Base-by-base conservation (phyloP, 228 moss, liverwort and hornwort species). In the Sphagnum fallax region DNA sequence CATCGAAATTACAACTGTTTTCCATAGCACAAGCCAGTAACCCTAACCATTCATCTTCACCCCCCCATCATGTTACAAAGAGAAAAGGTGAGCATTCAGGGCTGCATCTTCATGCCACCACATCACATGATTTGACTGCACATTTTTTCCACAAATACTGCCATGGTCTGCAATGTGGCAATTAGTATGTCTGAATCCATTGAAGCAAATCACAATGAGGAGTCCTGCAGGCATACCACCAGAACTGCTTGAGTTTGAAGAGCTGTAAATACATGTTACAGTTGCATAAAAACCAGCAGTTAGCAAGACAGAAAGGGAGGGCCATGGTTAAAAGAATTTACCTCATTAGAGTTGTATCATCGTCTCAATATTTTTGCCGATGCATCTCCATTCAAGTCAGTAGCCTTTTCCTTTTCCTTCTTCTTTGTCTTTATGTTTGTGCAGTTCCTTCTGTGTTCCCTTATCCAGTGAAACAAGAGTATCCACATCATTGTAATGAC, bases 21-120 rank as follows among this genome's bases (percentile, higher is more conserved):
- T 93, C 90, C 67, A 76, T 70, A 5, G 89, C 90, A 86, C 93
- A 98, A 48, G 93, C 84, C 73, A 98, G 75, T 52, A 98, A 77
- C 61, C 98, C 98, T 66, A 98, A 77, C 52, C 98, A 93, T 81
- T 89, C 98, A 74, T 98, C 98, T 75, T 93, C 93, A 52, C 98
- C 98, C 69, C 98, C 98, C 98, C 93, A 98, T 55, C 98, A 72
- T 98, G 98, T 16, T 93, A 98, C 74, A 98, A 84, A 6, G 98
- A 98, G 75, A 98, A 93, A n/a, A 98, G 86, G 67, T 85, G 88
- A 16, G 93, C 93, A 80, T 93, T 98, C 79, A 93, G 89, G 18
- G 88, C 78, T 73, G 93, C 87, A 72, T 98, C 93, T 68, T 90
- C 93, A 76, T 87, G 93, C 98, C 91, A 98, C 77, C 98, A 83